Evolutionary conservation across 139 green algal genomes (phyloP).

Genomic region (Volvox reticuliferus): DNA sequence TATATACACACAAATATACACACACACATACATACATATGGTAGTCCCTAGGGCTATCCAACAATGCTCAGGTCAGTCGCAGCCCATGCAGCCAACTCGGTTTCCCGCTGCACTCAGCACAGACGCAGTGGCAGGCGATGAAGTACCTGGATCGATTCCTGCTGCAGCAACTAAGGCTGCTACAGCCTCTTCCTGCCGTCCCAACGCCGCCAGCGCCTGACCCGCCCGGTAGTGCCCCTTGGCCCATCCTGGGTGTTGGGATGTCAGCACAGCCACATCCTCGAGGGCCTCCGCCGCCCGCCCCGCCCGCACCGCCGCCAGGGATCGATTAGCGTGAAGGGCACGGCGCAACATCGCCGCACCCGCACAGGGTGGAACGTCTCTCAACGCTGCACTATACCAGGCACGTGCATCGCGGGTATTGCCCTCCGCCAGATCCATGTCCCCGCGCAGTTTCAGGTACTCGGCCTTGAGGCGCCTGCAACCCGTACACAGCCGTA

Average conservation of each 20-base stretch:
- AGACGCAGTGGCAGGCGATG: too few species aligned
- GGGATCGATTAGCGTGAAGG: constrained; percentile 8
- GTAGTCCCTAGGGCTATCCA: too few species aligned
- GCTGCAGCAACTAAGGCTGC: constrained; percentile 3
- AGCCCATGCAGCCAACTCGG: too few species aligned
- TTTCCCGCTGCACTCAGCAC: too few species aligned
- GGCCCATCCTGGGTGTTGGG: neutral
- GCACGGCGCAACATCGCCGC: neutral
- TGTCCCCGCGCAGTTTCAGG: constrained; percentile 24
- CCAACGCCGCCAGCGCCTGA: constrained; percentile 17
- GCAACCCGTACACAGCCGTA: neutral
- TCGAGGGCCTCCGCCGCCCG: neutral
- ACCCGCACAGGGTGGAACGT: neutral
- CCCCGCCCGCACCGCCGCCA: neutral
- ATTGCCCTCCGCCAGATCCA: neutral
- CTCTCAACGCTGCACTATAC: neutral
- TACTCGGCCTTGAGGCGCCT: constrained; percentile 20
- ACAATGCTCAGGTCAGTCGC: too few species aligned
- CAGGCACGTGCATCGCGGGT: constrained; percentile 15
- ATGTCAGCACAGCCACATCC: neutral
- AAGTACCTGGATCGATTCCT: constrained; percentile 7
- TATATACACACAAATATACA: too few species aligned
- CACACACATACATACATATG: too few species aligned
- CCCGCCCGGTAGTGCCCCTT: constrained; percentile 27
- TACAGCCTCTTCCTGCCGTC: neutral